These are phyloP conservation scores for Laguncularia racemosa DNA, from an alignment of 345 rosid species.

Conservation along the genomic window DNA sequence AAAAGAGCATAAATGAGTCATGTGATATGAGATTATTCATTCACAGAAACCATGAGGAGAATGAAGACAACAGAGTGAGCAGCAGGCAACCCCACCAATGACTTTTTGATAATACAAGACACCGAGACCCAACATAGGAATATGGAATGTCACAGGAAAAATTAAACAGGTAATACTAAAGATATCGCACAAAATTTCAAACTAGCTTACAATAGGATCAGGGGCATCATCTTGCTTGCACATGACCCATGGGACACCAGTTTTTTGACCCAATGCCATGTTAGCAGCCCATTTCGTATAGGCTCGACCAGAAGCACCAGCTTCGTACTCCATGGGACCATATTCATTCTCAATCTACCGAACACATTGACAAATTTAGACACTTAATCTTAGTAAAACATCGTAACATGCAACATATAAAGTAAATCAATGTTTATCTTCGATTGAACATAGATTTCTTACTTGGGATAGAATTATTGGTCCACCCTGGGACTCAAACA, in stretches of 20 bases:
- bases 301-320: conserved; percentile 61
- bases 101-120: too few relatives aligned
- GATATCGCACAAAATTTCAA: conserved; percentile 11
- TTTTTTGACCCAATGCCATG: conserved; percentile 89
- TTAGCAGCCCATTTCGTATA: conserved; percentile 89
- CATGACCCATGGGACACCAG: conserved; percentile 99
- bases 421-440: background rate
- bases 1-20: conserved; percentile 16
- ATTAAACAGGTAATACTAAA: conserved; percentile 14
- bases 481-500: conserved; percentile 89
- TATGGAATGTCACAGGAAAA: conserved; percentile 18
- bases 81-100: conserved; percentile 20
- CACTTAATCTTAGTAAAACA: conserved; percentile 5
- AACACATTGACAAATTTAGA: background rate
- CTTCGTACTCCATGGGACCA: conserved; percentile 86
- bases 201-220: conserved; percentile 69
- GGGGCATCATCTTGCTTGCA: conserved; percentile 99
- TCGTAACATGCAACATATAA: background rate
- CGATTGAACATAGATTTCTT: conserved; percentile 5
- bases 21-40: conserved; percentile 29
- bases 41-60: conserved; percentile 22
- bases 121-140: too few relatives aligned
- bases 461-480: conserved; percentile 99
- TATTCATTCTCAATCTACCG: conserved; percentile 94
- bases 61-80: conserved; percentile 7